Base-by-base conservation (phyloP, 345 rosid genomes). In the Conringia planisiliqua region DNA sequence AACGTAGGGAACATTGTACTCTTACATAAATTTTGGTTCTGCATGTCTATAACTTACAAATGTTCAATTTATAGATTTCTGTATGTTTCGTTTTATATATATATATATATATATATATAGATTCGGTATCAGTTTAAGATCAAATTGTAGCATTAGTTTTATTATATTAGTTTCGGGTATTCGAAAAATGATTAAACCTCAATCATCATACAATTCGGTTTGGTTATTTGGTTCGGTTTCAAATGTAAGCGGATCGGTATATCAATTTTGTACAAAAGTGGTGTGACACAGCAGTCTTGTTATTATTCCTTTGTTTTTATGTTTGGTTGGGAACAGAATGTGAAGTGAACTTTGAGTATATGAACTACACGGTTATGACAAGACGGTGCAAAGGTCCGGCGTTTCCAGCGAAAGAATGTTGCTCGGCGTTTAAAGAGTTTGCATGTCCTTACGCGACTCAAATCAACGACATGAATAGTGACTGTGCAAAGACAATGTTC, bases 401-500 rank as follows among this genome's bases (percentile, higher is more conserved):
- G 54, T 89, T 76, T 74, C 86, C 86, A 39, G 68, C 89, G 2
- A 35, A 69, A 2, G 44, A 33, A n/a, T 89, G 92, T 68, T 87
- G 96, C 44, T 47, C 36, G 6, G 82, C 92, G 32, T 85, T 88
- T 20, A 81, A 82, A 82, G 87, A 86, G 33, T 84, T 90, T 73
- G 88, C 92, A 55, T 88, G 96, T 68, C 92, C 90, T 6, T 90
- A 85, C 57, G 77, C 7, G 10, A 82, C 63, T 1, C 54, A 80
- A 59, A 62, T 86, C 55, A 90, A 81, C 42, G 85, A 90, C 78
- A 58, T 82, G 77, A 78, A 72, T 3, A 88, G 74, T 1, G 88
- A 84, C 3, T 88, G 96, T 17, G 80, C 96, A 11, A 67, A 83
- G 4, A 79, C 74, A 17, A 80, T 90, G 92, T 90, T 90, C 76